A percentile compares a stretch with the other conserved stretches of the same genome.
These are phyloP conservation scores for Solanum corneliomulleri DNA, from an alignment of 257 asterid species.

Conservation along the genomic window DNA sequence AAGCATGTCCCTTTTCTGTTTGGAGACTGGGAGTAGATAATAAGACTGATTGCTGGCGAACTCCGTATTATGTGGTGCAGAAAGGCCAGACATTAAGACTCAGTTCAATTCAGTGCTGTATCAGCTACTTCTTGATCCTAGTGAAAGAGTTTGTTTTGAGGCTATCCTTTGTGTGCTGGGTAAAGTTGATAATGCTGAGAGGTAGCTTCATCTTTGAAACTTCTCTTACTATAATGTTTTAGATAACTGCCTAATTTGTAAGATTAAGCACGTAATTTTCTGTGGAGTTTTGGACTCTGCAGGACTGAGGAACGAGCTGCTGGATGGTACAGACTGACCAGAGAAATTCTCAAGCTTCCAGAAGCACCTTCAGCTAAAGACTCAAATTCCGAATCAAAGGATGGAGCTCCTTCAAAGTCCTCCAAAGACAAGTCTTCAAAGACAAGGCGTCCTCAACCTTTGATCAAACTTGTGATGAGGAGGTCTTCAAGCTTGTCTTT, in stretches of 20 bases:
- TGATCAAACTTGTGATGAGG: constrained; percentile 98
- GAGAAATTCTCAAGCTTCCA: constrained; percentile 92
- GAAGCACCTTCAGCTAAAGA: constrained; percentile 77
- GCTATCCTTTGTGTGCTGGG: constrained; percentile 94
- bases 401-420: constrained; percentile 48
- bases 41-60: background rate
- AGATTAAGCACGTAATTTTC: background rate
- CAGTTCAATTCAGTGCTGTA: constrained; percentile 81
- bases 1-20: background rate
- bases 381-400: constrained; percentile 53
- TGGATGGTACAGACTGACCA: constrained; percentile 92
- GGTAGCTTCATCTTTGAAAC: constrained; percentile 30
- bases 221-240: background rate
- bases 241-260: background rate
- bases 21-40: background rate
- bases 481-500: constrained; percentile 34
- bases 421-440: constrained; percentile 74
- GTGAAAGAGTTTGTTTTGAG: constrained; percentile 98
- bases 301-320: constrained; percentile 98
- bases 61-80: constrained; percentile 27
- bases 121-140: constrained; percentile 96
- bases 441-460: constrained; percentile 85
- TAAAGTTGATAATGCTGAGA: constrained; percentile 75
- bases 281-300: background rate
- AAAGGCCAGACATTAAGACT: constrained; percentile 78